A percentile compares a stretch with the other conserved stretches of the same genome.
These are phyloP conservation scores for Pythium vanterpoolii DNA, from an alignment of 352 stramenopile species.

Conservation along the genomic window DNA sequence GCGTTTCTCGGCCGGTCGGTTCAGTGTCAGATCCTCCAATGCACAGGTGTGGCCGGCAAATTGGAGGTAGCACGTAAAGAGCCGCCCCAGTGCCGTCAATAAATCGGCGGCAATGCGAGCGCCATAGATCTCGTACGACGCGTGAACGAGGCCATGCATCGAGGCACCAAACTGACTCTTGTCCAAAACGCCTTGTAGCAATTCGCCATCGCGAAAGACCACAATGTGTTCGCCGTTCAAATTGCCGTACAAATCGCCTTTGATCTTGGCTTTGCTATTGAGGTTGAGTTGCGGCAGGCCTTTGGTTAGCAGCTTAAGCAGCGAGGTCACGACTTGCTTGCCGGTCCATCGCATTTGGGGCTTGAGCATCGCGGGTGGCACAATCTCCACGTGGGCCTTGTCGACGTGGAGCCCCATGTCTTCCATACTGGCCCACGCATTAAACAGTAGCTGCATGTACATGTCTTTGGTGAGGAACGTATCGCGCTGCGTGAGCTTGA, in stretches of 20 bases:
- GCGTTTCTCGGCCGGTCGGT: constrained; percentile 88
- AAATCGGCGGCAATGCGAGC: constrained; percentile 79
- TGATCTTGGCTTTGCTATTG: constrained; percentile 97
- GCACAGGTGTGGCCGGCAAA: constrained; percentile 98
- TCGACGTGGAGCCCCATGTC: constrained; percentile 87
- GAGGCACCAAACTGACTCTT: constrained; percentile 98
- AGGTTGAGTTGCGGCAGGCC: constrained; percentile 89
- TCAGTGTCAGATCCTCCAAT: constrained; percentile 98
- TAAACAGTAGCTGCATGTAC: constrained; percentile 98
- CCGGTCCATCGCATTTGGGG: constrained; percentile 97
- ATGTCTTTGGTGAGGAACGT: constrained; percentile 98
- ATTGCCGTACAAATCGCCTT: constrained; percentile 93
- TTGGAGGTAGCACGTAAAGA: constrained; percentile 98
- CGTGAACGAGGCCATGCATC: constrained; percentile 98
- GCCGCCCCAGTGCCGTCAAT: constrained; percentile 77
- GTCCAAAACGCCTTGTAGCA: constrained; percentile 97
- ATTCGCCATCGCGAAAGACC: constrained; percentile 93
- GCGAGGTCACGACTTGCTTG: constrained; percentile 98
- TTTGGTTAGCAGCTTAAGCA: constrained; percentile 94
- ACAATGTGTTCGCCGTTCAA: constrained; percentile 96
- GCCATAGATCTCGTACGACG: constrained; percentile 92
- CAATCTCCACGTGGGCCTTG: constrained; percentile 91
- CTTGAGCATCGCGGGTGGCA: constrained; percentile 98
- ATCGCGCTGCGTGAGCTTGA: constrained; percentile 98
- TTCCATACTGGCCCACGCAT: constrained; percentile 94